phyloP scores from a whole-genome alignment of 2,329 filamentous ascomycete genomes.

The Monilinia fructicola region DNA sequence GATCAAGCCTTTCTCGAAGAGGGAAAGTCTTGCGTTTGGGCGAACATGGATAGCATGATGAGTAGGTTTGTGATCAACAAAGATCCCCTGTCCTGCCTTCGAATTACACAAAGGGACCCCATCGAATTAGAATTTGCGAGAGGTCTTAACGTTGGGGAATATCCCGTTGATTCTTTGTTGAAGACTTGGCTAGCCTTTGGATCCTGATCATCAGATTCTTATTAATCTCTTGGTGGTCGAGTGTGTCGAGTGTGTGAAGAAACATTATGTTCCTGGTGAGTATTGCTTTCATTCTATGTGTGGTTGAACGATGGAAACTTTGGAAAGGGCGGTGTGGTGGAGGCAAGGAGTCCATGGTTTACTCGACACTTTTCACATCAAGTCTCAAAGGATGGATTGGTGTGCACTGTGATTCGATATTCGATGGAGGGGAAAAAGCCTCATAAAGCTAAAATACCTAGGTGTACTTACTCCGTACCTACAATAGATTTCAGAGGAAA shows the following conservation, averaged over 20 bases:
- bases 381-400: slow-evolving; percentile 10
- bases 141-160: slow-evolving; percentile 11
- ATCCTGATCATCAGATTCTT: no score
- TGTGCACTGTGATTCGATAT: background rate
- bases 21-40: background rate
- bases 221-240: background rate
- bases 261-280: background rate
- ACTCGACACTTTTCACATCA: background rate
- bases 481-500: background rate
- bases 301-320: background rate
- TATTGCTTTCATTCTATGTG: background rate
- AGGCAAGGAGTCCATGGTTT: background rate
- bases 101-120: no score
- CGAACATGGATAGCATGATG: background rate
- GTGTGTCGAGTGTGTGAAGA: background rate
- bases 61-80: slow-evolving; percentile 18
- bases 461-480: background rate
- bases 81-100: background rate
- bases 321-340: slow-evolving; percentile 6
- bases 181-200: background rate
- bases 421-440: background rate
- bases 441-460: background rate
- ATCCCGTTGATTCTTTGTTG: slow-evolving; percentile 2
- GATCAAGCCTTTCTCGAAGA: background rate
- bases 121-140: background rate